Base-by-base conservation (phyloP, 139 green algal species). In the Volvox africanus region DNA sequence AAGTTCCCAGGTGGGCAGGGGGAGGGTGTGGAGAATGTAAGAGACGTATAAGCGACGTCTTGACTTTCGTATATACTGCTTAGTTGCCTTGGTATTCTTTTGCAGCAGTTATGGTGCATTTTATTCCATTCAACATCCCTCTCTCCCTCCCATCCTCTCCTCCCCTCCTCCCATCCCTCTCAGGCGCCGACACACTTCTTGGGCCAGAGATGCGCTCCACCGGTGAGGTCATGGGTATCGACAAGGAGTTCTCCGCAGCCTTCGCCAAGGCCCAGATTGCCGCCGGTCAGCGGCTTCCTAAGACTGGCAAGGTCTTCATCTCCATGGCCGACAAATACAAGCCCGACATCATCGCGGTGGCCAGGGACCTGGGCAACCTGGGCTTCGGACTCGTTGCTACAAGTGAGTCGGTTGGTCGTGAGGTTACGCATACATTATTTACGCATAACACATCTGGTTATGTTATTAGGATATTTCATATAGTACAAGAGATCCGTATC, bases 191-290 rank as follows among this genome's bases (percentile, higher is more conserved):
- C 94, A 99, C 97, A 2, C 95, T 99, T 89, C 95, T 99, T 62
- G 98, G 98, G 22, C 98, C 98, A 0, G 98, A 99, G 95, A 99
- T 99, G 98, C 93, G 98, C 73, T 98, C 95, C 82, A 99, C 98
- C 26, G 98, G 98, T 22, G 98, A 94, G 90, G 91, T 93, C 13
- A 90, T 90, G 86, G 86, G 86, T 61, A 90, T 90, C 75, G 86
- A 90, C 86, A 90, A 90, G 86, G 94, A 95, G 44, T 99, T 99
- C 86, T 92, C 93, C 21, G 96, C 94, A 61, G 98, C 98, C 19
- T 99, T 99, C 83, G 97, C 98, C 85, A 99, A 99, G 97, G 98
- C 98, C 24, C 96, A 98, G 91, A 97, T 99, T 77, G 97, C 97
- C 0, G 98, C 98, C 35, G 97, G 97, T 26, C 96, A 98, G 94